A percentile compares a stretch with the other conserved stretches of the same genome.
Evolutionary conservation across 2,329 filamentous ascomycete genomes (phyloP).

Genomic region (Beauveria bassiana): DNA sequence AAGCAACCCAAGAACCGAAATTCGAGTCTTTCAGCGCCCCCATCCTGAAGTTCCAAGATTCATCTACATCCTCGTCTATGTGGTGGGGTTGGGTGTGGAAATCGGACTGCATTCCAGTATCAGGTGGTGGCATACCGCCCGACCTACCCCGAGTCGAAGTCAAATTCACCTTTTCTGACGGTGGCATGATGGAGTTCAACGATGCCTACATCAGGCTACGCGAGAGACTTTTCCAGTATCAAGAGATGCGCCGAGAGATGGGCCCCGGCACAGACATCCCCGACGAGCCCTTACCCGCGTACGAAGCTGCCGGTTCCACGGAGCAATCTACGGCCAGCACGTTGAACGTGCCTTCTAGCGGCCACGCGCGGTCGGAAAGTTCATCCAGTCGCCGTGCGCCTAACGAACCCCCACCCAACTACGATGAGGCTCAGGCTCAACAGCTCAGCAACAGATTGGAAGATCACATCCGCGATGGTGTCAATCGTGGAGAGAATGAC

Average conservation of each 20-base stretch:
- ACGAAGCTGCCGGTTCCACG: constrained; percentile 51
- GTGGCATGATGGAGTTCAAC: constrained; percentile 89
- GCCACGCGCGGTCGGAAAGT: constrained; percentile 27
- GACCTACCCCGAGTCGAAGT: constrained; percentile 67
- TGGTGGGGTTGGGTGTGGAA: constrained; percentile 95
- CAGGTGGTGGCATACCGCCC: constrained; percentile 73
- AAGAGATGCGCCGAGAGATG: constrained; percentile 64
- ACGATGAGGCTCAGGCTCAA: constrained; percentile 82
- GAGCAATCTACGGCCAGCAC: constrained; percentile 21
- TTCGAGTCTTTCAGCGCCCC: constrained; percentile 87
- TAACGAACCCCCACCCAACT: constrained; percentile 78
- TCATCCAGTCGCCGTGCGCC: constrained; percentile 37
- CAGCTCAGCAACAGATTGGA: constrained; percentile 52
- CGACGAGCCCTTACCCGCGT: constrained; percentile 81
- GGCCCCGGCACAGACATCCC: constrained; percentile 60
- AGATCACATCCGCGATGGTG: constrained; percentile 65
- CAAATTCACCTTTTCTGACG: constrained; percentile 86
- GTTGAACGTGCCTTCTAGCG: constrained; percentile 16
- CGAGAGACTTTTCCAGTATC: constrained; percentile 72
- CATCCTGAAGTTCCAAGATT: constrained; percentile 80
- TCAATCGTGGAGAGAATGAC: constrained; percentile 47
- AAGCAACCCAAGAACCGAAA: constrained; percentile 48
- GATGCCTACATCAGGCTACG: constrained; percentile 75
- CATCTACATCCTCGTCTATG: constrained; percentile 69
- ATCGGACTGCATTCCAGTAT: constrained; percentile 69